Percentiles rank a stretch among this genome's conserved stretches.
Conservation (phyloP, 1,284 basidiomycete genomes). For the Ustilago lituana region DNA sequence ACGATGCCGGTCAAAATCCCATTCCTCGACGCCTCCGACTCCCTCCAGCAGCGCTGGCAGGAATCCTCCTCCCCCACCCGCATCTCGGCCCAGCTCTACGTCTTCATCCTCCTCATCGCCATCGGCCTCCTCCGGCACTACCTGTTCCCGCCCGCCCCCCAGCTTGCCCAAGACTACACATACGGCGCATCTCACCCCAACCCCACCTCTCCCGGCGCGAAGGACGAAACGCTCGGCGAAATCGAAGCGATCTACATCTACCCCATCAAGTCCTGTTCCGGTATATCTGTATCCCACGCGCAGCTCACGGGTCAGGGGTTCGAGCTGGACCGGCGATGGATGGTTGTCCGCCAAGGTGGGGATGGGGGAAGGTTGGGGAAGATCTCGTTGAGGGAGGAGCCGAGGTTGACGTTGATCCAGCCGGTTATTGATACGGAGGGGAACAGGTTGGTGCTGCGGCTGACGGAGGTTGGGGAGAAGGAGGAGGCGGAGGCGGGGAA, state of each 20-base stretch:
- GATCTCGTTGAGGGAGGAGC: slow-evolving; percentile 45
- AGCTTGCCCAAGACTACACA: not conserved
- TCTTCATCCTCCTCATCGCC: slow-evolving; percentile 30
- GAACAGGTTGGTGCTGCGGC: slow-evolving; percentile 17
- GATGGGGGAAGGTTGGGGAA: slow-evolving; percentile 21
- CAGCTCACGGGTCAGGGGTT: slow-evolving; percentile 43
- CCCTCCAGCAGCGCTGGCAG: slow-evolving; percentile 25
- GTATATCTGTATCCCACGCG: slow-evolving; percentile 17
- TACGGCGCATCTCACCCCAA: slow-evolving; percentile 8
- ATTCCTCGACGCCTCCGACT: slow-evolving; percentile 30
- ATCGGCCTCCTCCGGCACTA: slow-evolving; percentile 30
- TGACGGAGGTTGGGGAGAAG: slow-evolving; percentile 13
- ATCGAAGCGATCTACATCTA: slow-evolving; percentile 50
- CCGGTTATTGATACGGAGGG: slow-evolving; percentile 22
- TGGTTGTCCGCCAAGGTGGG: slow-evolving; percentile 27
- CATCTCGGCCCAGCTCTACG: slow-evolving; percentile 35
- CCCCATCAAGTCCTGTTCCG: slow-evolving; percentile 56
- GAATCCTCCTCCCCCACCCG: slow-evolving; percentile 23
- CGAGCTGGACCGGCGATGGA: slow-evolving; percentile 56
- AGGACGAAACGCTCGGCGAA: slow-evolving; percentile 50
- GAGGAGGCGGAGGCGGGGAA: not conserved
- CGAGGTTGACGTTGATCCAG: slow-evolving; percentile 42
- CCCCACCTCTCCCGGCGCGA: slow-evolving; percentile 8
- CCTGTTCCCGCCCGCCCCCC: slow-evolving; percentile 8
- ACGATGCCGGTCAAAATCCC: slow-evolving; percentile 43